phyloP scores from a whole-genome alignment of 2,329 filamentous ascomycete genomes.

The Cladosporium phlei region DNA sequence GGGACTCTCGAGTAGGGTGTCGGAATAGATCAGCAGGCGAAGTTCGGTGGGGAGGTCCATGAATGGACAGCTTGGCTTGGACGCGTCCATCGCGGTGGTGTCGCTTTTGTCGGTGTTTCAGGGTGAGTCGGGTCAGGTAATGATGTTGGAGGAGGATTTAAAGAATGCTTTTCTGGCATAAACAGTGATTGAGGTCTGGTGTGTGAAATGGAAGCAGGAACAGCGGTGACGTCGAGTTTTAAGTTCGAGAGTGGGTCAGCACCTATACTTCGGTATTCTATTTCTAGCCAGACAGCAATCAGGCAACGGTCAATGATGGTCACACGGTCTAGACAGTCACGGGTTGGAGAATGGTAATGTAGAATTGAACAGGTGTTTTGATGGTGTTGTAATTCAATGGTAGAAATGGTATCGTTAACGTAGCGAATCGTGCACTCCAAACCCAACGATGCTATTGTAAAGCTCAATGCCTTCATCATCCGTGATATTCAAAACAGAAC shows the following conservation, averaged over 20 bases:
- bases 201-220: slow-evolving; percentile 3
- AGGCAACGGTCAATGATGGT: too few species aligned
- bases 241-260: slow-evolving; percentile 1
- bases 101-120: neutral
- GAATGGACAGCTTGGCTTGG: slow-evolving; percentile 19
- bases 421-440: neutral
- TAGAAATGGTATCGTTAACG: slow-evolving; percentile 6
- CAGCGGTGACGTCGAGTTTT: slow-evolving; percentile 8
- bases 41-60: slow-evolving; percentile 37
- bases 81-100: slow-evolving; percentile 1
- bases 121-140: neutral
- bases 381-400: too few species aligned
- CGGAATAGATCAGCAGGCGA: slow-evolving; percentile 40
- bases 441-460: too few species aligned
- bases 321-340: too few species aligned
- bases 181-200: neutral
- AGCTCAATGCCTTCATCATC: too few species aligned
- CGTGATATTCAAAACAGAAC: too few species aligned
- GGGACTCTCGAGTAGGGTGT: slow-evolving; percentile 34
- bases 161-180: neutral
- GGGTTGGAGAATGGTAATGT: too few species aligned
- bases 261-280: too few species aligned
- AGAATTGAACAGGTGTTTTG: too few species aligned
- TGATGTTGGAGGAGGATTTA: neutral
- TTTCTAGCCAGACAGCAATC: too few species aligned